Percentiles rank a stretch among this genome's conserved stretches.
Conservation (phyloP, 1,284 basidiomycete species). For the Puccinia novopanici region DNA sequence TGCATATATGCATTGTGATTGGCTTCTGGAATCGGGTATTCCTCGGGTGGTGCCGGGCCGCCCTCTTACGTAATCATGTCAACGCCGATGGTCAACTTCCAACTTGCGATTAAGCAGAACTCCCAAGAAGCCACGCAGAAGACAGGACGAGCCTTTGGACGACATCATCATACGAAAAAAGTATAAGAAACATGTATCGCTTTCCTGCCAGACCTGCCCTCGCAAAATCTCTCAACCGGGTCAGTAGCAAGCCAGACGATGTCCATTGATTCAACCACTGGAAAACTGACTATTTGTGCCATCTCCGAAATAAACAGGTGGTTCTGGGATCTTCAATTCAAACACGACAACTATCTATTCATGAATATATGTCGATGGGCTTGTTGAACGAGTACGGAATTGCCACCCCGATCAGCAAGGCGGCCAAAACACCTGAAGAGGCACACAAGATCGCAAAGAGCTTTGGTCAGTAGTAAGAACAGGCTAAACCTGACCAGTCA, state of each 20-base stretch:
- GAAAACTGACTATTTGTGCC: background rate
- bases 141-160: no score
- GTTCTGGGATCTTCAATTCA: constrained; percentile 61
- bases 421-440: no score
- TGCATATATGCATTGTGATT: background rate
- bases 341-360: constrained; percentile 92
- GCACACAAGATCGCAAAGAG: no score
- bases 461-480: constrained; percentile 66
- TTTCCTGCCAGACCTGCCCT: constrained; percentile 36
- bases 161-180: background rate
- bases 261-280: no score
- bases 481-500: background rate
- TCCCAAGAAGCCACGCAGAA: background rate
- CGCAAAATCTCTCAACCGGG: constrained; percentile 32
- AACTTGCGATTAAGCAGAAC: background rate
- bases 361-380: constrained; percentile 96
- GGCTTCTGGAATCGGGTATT: constrained; percentile 12
- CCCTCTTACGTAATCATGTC: background rate
- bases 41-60: background rate
- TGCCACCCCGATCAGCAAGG: constrained; percentile 86
- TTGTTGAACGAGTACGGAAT: constrained; percentile 96
- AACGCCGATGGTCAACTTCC: background rate
- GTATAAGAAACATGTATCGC: constrained; percentile 45
- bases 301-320: no score
- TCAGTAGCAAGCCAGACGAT: constrained; percentile 14